phyloP scores from a whole-genome alignment of 1,284 basidiomycete species.

The Cutaneotrichosporon cutaneum region DNA sequence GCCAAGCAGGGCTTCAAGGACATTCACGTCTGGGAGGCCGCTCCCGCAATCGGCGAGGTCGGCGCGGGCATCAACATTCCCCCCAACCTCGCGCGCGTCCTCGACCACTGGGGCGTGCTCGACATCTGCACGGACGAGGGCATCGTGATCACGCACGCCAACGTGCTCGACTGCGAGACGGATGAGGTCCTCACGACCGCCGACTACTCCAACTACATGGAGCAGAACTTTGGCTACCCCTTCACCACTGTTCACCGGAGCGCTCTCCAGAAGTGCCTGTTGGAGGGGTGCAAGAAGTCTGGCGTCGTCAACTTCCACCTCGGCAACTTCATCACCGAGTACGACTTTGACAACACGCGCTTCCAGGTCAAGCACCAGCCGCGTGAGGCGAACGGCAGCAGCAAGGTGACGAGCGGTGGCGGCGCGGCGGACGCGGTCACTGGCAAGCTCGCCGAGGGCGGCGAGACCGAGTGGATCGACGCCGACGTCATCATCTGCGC shows the following conservation, averaged over 20 bases:
- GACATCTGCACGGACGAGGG: slow-evolving; percentile 34
- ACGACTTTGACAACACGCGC: slow-evolving; percentile 42
- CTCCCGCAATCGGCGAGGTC: slow-evolving; percentile 38
- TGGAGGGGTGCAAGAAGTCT: slow-evolving; percentile 31
- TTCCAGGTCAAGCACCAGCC: slow-evolving; percentile 29
- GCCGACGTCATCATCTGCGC: slow-evolving; percentile 51
- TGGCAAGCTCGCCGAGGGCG: slow-evolving; percentile 3
- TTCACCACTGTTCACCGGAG: slow-evolving; percentile 47
- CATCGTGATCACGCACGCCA: slow-evolving; percentile 37
- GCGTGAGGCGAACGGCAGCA: slow-evolving; percentile 8
- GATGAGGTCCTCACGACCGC: slow-evolving; percentile 43
- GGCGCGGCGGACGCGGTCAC: not conserved
- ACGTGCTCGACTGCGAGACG: slow-evolving; percentile 38
- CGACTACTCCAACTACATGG: slow-evolving; percentile 37
- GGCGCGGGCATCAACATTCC: slow-evolving; percentile 46
- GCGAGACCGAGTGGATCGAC: slow-evolving; percentile 37
- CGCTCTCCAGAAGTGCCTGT: slow-evolving; percentile 44
- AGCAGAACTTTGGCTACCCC: slow-evolving; percentile 40
- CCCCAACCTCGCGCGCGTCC: slow-evolving; percentile 41
- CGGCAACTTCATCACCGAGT: slow-evolving; percentile 37
- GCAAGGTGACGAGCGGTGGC: not conserved
- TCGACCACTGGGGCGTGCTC: slow-evolving; percentile 37
- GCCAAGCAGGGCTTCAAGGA: slow-evolving; percentile 38
- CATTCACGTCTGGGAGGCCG: slow-evolving; percentile 40
- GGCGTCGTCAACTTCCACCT: slow-evolving; percentile 42